Evolutionary conservation across 345 rosid genomes (phyloP), one percentile per base, ranked within the genome.

Genomic region (Eucalyptus tenuipes): DNA sequence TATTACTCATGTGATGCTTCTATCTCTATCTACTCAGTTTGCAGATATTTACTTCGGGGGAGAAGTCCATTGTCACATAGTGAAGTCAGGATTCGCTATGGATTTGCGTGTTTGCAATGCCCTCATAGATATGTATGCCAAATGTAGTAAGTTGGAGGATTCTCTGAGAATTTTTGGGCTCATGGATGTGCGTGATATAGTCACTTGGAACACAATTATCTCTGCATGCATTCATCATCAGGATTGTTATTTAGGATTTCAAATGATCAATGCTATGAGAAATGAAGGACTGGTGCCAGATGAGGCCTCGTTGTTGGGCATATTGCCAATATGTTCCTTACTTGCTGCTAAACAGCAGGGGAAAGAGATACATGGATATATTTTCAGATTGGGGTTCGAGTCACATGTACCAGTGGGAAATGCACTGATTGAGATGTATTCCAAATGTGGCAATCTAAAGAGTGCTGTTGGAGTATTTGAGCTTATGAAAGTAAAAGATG

Each of bases 361-460:
- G 80, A 95, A 91, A 88, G 97, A 96, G 93, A 90, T 93, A 85
- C 98, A 96, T 68, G 93, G 94, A 87, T 93, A 88, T 86, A 90
- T 92, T 80, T 85, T 93, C 64, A 92, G 94, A 92, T 91, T 93
- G 79, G 97, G 94, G 14, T 89, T 93, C 90, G 96, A 93, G 87
- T 89, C 93, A 2, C 87, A 91, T 85, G 87, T 93, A 90, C 91
- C 90, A 22, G 87, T 90, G 15, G 95, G 95, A 55, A 96, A 95
- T 88, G 95, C 97, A 64, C 90, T 96, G 31, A 94, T 95, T 50
- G 95, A 95, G 89, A 94, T 94, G 97, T 96, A 95, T 89, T 93
- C 98, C 79, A 96, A 94, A 89, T 94, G 96, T 87, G 98, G 98
- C 85, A 90, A 88, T 89, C 89, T 96, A 68, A 88, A 55, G 81